Base-by-base conservation (phyloP, 2,329 filamentous ascomycete genomes). In the Albifimbria verrucaria region DNA sequence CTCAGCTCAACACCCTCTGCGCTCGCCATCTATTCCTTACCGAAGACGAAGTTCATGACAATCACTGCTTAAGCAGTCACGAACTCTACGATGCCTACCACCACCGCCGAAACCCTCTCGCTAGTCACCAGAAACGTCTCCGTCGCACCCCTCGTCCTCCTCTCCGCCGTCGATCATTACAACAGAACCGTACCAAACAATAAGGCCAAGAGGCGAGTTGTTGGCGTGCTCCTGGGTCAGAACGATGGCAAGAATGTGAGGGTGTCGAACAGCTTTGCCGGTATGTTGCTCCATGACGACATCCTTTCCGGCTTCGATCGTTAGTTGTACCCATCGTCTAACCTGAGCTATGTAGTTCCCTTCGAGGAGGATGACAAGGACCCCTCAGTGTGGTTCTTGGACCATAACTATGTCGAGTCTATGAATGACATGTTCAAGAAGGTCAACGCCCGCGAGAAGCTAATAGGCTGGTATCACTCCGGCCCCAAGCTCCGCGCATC, bases 381-480 rank as follows among this genome's bases (percentile, higher is more conserved):
- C 70, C 93, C 93, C 3, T 95, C 93, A 32, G 94, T 99, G 69
- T 99, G 94, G 94, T 99, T 97, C 72, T 77, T 99, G 60, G 94
- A 99, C 72, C 94, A 99, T 82, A 97, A 97, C 82, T 99, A 97
- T 68, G 90, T 99, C 73, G 94, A 99, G 76, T 90, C 88, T 64
- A 99, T 99, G 94, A 96, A 94, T 77, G 94, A 97, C 74, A 99
- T 99, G 94, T 99, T 99, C 83, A 99, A 99, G 81, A 97, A 97
- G 78, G 92, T 99, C 81, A 99, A 99, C 78, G 94, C 94, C 56
- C 82, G 90, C 59, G 94, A 99, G 79, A 97, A 97, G 85, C 83
- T 99, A 72, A 95, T 99, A 81, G 94, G 94, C 68, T 99, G 94
- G 94, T 99, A 99, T 75, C 94, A 99, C 76, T 96, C 94, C 20